phyloP scores from a whole-genome alignment of 108 stramenopile species.

The Hondaea fermentalgiana region DNA sequence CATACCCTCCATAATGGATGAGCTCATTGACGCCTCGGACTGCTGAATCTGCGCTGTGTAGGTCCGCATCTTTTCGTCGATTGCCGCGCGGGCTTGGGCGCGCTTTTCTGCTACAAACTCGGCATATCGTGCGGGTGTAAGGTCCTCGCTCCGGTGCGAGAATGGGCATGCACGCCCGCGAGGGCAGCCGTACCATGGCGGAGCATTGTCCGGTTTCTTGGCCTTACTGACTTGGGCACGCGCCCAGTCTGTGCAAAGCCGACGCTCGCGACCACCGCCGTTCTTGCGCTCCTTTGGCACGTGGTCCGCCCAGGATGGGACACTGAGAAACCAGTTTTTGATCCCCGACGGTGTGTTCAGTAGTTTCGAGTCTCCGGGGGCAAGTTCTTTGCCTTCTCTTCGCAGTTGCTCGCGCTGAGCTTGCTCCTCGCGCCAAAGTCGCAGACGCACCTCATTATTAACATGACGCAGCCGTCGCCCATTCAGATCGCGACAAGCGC shows the following conservation, averaged over 20 bases:
- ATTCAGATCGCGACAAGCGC: conserved; percentile 91
- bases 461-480: conserved; percentile 92
- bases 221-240: not conserved
- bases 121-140: not conserved
- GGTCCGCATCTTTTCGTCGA: not conserved
- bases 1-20: not conserved
- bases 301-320: conserved; percentile 78
- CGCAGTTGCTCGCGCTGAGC: conserved; percentile 43
- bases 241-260: not conserved
- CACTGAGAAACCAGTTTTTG: conserved; percentile 81
- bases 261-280: not conserved
- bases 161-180: not conserved
- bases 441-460: conserved; percentile 85
- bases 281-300: conserved; percentile 44
- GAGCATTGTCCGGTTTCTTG: not conserved
- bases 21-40: not conserved
- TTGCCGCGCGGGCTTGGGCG: too few relatives aligned
- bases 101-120: not conserved
- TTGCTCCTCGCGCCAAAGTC: conserved; percentile 67
- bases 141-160: not conserved
- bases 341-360: conserved; percentile 71
- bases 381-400: conserved; percentile 14
- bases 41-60: not conserved
- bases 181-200: not conserved
- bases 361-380: not conserved